phyloP scores from a whole-genome alignment of 345 rosid species.

The Eutrema japonicum region DNA sequence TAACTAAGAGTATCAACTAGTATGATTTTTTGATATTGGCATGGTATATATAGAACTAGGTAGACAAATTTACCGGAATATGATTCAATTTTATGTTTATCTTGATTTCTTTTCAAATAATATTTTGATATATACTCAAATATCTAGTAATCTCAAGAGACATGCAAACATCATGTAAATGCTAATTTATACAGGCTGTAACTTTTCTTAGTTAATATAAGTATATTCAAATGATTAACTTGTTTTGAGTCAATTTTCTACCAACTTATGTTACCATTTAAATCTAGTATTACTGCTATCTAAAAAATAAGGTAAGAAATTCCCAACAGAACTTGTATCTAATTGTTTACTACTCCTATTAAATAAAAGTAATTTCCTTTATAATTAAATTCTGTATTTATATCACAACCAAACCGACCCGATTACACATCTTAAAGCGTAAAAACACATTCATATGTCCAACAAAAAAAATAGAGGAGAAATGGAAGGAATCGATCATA shows the following conservation, averaged over 20 bases:
- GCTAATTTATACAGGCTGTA: not conserved
- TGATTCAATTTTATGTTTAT: not conserved
- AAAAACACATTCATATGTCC: not conserved
- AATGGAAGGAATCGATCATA: slow-evolving; percentile 66
- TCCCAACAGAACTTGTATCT: not conserved
- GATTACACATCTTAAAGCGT: not conserved
- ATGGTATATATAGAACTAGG: too few relatives aligned
- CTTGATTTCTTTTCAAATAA: not conserved
- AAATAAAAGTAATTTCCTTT: not conserved
- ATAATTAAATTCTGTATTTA: slow-evolving; percentile 8
- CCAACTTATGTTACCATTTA: slow-evolving; percentile 17
- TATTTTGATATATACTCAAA: not conserved
- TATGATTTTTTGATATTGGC: not conserved
- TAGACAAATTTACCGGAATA: too few relatives aligned
- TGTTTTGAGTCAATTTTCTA: not conserved
- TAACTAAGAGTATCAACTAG: not conserved
- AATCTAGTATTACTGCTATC: not conserved
- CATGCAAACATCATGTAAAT: slow-evolving; percentile 6
- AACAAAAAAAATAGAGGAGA: not conserved
- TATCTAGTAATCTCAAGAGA: not conserved
- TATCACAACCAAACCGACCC: not conserved
- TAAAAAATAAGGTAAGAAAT: not conserved
- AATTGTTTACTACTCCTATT: not conserved
- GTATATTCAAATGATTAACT: not conserved
- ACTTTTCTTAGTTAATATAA: not conserved